Evolutionary conservation across 176 grass and related monocot species (phyloP), one percentile per base, ranked within the genome.

Genomic region (Rhipidocladum racemiflorum): DNA sequence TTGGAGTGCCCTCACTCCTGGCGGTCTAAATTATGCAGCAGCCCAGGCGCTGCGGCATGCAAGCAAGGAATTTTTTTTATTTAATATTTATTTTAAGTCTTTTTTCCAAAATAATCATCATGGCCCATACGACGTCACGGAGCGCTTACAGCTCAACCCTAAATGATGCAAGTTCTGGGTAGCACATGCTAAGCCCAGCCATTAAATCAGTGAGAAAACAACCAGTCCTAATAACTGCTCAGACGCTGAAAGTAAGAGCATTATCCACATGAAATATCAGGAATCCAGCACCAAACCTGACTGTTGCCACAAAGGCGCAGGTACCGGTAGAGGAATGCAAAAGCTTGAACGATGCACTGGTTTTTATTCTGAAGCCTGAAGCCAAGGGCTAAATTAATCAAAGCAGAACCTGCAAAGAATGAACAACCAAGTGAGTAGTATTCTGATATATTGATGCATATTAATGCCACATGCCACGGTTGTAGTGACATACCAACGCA

Each of bases 341-440:
- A 91, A 29, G 88, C 95, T 93, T 94, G 95, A 17, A 94, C 78
- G 0, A 98, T 88, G 76, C 92, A 98, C 32, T 95, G 78, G 77
- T 98, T 91, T 84, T 98, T 98, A 65, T 98, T 94, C 72, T 94
- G 86, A 61, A 94, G 95, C 78, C 95, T 90, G 76, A 97, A 94
- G 84, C 95, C 95, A 62, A 95, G 95, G 28, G 95, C 55, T 53
- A 95, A 84, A 72, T 92, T 98, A 88, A 98, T 92, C 28, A 98
- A 84, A 74, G 95, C 76, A 17, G 92, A 91, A 68, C 90, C 93
- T 91, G 85, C 81, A 92, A 81, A 68, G 75, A 70, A 78, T 61
- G 49, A 82, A 81, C 51, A 70, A 16, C 42, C 57, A 46, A 39
- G 70, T 57, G 45, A 74, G 66, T 62, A 7, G 40, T 83, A 57